Conservation (phyloP, 1,139 yeast genomes). For the Taiozyma onychis region DNA sequence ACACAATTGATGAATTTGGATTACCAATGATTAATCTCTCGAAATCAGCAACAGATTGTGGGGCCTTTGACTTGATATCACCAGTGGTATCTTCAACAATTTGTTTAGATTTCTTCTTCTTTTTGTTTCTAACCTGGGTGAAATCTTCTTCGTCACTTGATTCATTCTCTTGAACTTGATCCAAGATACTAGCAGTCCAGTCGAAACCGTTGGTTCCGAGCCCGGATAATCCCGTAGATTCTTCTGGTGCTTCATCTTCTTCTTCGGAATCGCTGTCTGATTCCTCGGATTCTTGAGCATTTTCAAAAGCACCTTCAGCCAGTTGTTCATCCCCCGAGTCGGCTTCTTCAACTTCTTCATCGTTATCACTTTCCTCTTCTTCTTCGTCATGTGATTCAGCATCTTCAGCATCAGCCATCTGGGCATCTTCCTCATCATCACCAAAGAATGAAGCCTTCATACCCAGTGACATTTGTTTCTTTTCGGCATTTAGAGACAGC, state of each 20-base stretch:
- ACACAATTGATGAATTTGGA: conserved; percentile 87
- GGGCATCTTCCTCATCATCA: conserved; percentile 32
- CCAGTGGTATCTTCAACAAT: conserved; percentile 77
- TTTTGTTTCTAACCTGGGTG: conserved; percentile 33
- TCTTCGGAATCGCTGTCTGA: conserved; percentile 19
- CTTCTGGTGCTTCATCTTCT: conserved; percentile 25
- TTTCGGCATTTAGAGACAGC: conserved; percentile 53
- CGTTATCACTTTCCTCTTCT: conserved; percentile 6
- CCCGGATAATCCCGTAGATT: conserved; percentile 36
- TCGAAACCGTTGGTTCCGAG: conserved; percentile 81
- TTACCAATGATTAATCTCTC: conserved; percentile 87
- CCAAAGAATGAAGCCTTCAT: conserved; percentile 90
- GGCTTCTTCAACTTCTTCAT: conserved; percentile 13
- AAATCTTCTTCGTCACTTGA: conserved; percentile 44
- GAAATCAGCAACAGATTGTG: conserved; percentile 86
- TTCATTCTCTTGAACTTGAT: conserved; percentile 58
- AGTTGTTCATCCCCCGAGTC: conserved; percentile 24
- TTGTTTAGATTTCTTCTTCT: conserved; percentile 40
- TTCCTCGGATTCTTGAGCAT: conserved; percentile 13
- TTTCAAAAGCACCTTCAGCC: conserved; percentile 18
- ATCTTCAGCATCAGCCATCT: conserved; percentile 30
- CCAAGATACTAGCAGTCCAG: conserved; percentile 89
- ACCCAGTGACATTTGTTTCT: conserved; percentile 78
- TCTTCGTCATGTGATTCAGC: conserved; percentile 26
- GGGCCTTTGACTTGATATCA: conserved; percentile 76